phyloP scores from a whole-genome alignment of 2,329 filamentous ascomycete species.

The Fusarium nodosum region DNA sequence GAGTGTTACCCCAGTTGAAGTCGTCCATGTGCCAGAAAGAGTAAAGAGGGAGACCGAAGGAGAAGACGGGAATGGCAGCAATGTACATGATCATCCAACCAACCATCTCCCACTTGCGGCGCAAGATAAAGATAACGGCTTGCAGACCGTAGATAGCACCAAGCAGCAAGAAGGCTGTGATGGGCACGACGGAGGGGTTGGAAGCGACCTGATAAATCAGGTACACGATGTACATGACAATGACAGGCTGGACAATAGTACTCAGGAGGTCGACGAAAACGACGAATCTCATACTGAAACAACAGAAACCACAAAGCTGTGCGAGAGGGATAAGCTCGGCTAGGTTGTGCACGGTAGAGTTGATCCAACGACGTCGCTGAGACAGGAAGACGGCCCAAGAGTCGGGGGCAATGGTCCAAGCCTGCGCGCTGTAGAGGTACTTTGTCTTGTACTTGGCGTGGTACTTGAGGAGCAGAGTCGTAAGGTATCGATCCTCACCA shows the following conservation, averaged over 20 bases:
- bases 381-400: slow-evolving; percentile 95
- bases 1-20: slow-evolving; percentile 99
- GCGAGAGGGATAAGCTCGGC: slow-evolving; percentile 93
- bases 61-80: slow-evolving; percentile 90
- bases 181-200: slow-evolving; percentile 75
- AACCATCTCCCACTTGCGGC: slow-evolving; percentile 99
- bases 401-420: slow-evolving; percentile 97
- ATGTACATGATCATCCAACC: slow-evolving; percentile 99
- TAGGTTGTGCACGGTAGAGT: slow-evolving; percentile 98
- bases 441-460: slow-evolving; percentile 98
- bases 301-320: slow-evolving; percentile 99
- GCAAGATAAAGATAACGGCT: slow-evolving; percentile 95
- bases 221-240: slow-evolving; percentile 89
- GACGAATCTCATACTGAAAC: slow-evolving; percentile 99
- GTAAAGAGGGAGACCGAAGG: slow-evolving; percentile 90
- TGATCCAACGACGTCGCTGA: slow-evolving; percentile 99
- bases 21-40: slow-evolving; percentile 99
- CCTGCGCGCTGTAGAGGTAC: slow-evolving; percentile 91
- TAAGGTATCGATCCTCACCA: slow-evolving; percentile 97
- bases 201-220: slow-evolving; percentile 80
- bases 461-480: slow-evolving; percentile 91
- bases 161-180: slow-evolving; percentile 90
- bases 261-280: slow-evolving; percentile 95
- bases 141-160: slow-evolving; percentile 98
- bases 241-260: slow-evolving; percentile 92